phyloP scores from a whole-genome alignment of 1,139 yeast genomes.

The Pichia sp. region DNA sequence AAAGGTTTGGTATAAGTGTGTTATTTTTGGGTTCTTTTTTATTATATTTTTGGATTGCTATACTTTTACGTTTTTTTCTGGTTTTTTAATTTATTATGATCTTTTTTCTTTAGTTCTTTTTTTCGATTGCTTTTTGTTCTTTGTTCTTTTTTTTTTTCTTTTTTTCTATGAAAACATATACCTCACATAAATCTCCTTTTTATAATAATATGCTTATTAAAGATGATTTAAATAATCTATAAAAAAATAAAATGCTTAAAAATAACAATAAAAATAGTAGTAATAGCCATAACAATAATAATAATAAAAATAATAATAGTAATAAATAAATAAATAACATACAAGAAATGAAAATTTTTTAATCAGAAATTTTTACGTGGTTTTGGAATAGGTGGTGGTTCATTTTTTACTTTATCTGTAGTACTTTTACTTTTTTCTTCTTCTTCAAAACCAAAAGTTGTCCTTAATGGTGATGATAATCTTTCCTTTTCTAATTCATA shows the following conservation, averaged over 20 bases:
- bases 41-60: not conserved
- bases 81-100: not conserved
- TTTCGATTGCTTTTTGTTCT: too few species aligned
- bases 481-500: slow-evolving; percentile 12
- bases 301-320: not conserved
- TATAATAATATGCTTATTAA: too few species aligned
- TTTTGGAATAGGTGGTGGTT: slow-evolving; percentile 15
- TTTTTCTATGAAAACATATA: too few species aligned
- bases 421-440: not conserved
- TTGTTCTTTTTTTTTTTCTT: too few species aligned
- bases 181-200: too few species aligned
- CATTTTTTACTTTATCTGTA: not conserved
- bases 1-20: too few species aligned
- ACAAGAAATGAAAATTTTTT: not conserved
- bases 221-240: too few species aligned
- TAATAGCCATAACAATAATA: not conserved
- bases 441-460: slow-evolving; percentile 1
- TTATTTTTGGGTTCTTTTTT: not conserved
- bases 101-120: too few species aligned
- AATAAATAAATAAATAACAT: not conserved
- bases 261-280: too few species aligned
- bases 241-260: too few species aligned
- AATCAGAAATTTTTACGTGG: slow-evolving; percentile 12
- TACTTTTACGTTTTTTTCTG: too few species aligned
- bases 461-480: slow-evolving; percentile 7